phyloP scores from a whole-genome alignment of 768 basidiomycete species.

The Boletales sp. region DNA sequence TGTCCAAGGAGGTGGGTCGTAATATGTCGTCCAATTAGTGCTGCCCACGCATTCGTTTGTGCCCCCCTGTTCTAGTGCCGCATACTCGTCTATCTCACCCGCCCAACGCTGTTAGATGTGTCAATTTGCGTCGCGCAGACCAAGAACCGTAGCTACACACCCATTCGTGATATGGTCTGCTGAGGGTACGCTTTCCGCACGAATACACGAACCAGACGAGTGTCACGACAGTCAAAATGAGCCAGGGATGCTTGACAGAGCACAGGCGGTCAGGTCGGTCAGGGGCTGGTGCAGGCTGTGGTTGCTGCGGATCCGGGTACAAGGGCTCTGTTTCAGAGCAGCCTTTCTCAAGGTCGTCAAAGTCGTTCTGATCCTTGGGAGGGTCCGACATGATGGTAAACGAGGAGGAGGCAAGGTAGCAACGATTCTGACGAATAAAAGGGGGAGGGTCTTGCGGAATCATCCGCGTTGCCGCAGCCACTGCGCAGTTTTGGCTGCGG shows the following conservation, averaged over 20 bases:
- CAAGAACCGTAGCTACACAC: conserved; percentile 1
- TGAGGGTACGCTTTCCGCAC: neutral
- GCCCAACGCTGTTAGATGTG: conserved; percentile 5
- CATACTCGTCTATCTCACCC: neutral
- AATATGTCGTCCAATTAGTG: conserved; percentile 21
- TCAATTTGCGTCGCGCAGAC: neutral
- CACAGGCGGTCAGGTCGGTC: neutral
- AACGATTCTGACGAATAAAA: neutral
- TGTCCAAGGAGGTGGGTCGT: conserved; percentile 24
- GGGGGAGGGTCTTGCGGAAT: too few relatives aligned
- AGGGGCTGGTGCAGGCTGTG: neutral
- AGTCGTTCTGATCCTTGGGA: neutral
- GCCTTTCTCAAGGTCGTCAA: conserved; percentile 19
- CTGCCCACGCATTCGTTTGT: conserved; percentile 12
- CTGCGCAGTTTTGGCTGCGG: too few relatives aligned
- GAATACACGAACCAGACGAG: conserved; percentile 16
- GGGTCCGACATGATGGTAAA: conserved; percentile 10
- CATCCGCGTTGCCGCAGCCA: too few relatives aligned
- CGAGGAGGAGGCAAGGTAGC: neutral
- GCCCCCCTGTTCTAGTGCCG: neutral
- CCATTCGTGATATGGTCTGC: neutral
- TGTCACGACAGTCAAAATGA: conserved; percentile 1
- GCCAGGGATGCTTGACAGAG: conserved; percentile 7
- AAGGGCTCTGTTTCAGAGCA: conserved; percentile 1
- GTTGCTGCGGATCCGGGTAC: neutral